Percentiles rank a stretch among this genome's conserved stretches.
Conservation (phyloP, 2,329 filamentous ascomycete species). For the Amauroascus niger region DNA sequence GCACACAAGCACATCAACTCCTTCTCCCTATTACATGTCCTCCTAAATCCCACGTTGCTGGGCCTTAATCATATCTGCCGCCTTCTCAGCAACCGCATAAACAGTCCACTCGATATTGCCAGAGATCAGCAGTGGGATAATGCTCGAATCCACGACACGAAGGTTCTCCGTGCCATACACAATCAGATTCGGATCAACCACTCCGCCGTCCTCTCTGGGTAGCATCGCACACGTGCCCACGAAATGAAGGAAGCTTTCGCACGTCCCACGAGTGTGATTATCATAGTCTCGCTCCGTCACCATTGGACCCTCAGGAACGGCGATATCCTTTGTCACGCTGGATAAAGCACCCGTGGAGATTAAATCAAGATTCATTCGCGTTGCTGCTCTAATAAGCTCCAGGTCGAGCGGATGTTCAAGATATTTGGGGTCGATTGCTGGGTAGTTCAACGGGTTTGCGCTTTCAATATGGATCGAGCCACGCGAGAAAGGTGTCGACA, state of each 20-base stretch:
- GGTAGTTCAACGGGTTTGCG: not conserved
- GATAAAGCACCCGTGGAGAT: not conserved
- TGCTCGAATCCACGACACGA: constrained; percentile 30
- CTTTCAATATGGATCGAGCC: constrained; percentile 6
- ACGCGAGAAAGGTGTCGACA: constrained; percentile 6
- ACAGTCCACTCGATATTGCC: constrained; percentile 27
- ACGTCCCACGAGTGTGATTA: not conserved
- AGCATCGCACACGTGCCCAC: constrained; percentile 36
- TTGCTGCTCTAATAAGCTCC: constrained; percentile 3
- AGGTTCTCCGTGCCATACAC: constrained; percentile 21
- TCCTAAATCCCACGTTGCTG: not conserved
- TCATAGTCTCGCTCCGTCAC: constrained; percentile 1
- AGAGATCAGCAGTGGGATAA: constrained; percentile 27
- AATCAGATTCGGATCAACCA: constrained; percentile 21
- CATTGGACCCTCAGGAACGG: not conserved
- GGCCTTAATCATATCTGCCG: constrained; percentile 14
- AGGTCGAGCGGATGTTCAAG: constrained; percentile 6
- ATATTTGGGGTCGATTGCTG: not conserved
- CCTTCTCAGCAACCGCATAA: constrained; percentile 32
- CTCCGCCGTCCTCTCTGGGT: constrained; percentile 23
- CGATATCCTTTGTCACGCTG: not conserved
- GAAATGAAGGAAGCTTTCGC: not conserved
- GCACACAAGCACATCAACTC: not conserved
- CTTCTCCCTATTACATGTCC: not conserved
- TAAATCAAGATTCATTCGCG: not conserved